Evolutionary conservation across 495 filamentous ascomycete genomes (phyloP).

Genomic region (Tetracladium marchalianum): DNA sequence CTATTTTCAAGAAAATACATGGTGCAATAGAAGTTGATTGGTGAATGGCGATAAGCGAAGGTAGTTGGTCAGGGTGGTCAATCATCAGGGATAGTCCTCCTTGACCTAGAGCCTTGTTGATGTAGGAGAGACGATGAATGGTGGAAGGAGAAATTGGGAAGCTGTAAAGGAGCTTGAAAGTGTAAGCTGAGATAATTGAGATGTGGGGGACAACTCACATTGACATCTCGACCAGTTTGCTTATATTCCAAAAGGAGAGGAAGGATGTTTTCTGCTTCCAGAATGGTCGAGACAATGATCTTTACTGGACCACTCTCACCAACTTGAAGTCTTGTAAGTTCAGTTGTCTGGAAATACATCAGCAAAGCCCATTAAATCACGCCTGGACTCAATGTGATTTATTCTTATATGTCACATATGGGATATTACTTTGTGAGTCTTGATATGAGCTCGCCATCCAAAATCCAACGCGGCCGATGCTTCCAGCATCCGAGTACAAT

Average conservation of each 20-base stretch:
- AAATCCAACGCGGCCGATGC: slow-evolving; percentile 48
- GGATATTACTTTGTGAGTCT: slow-evolving; percentile 66
- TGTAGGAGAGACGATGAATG: slow-evolving; percentile 42
- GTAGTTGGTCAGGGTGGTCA: slow-evolving; percentile 58
- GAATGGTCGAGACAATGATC: slow-evolving; percentile 68
- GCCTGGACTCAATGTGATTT: neutral
- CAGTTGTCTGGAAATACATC: slow-evolving; percentile 44
- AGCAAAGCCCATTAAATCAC: neutral
- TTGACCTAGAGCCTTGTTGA: slow-evolving; percentile 40
- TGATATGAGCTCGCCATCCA: slow-evolving; percentile 72
- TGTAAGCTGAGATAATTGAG: neutral
- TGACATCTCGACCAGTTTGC: slow-evolving; percentile 37
- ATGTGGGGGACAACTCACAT: slow-evolving; percentile 32
- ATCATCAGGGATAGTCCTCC: slow-evolving; percentile 55
- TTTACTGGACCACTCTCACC: slow-evolving; percentile 47
- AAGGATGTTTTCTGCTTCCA: slow-evolving; percentile 61
- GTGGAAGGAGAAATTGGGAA: slow-evolving; percentile 60
- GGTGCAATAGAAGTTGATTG: slow-evolving; percentile 30
- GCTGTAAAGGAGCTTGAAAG: slow-evolving; percentile 57
- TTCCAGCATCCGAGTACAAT: slow-evolving; percentile 67
- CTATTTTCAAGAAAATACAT: slow-evolving; percentile 64
- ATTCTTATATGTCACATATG: neutral
- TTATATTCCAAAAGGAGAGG: slow-evolving; percentile 53
- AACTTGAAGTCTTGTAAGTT: slow-evolving; percentile 68
- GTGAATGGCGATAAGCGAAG: slow-evolving; percentile 29